Evolutionary conservation across 495 filamentous ascomycete genomes (phyloP), one percentile per base, ranked within the genome.

Genomic region (Neurospora sp.): DNA sequence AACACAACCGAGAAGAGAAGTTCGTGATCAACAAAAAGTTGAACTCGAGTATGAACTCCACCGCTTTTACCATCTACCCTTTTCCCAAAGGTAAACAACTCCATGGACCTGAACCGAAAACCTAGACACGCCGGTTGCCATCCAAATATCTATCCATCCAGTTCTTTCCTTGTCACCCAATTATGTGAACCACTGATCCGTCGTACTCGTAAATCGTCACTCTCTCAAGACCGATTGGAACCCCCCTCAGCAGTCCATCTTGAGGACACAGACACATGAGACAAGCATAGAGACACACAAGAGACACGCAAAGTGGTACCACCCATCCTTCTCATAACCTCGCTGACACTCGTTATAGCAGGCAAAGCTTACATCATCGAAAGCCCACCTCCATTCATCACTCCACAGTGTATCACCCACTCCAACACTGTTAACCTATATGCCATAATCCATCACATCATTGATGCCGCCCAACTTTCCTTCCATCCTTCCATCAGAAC

Each of bases 371-470:
- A 66, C 14, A 27, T 35, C 54, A 37, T 18, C 54, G 7, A 35
- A 10, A 37, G 27, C 54, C 54, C 23, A 31, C 54, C 54, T 66
- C 23, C 54, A 18, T 66, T 66, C 54, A 35, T 35, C 54, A 66
- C 54, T 66, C 54, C 54, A 27, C 18, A 18, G 7, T 2, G 11
- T 35, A 66, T 18, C 54, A 37, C 54, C 54, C 27, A 31, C 54
- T 31, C 27, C 69, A n/a, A 69, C 74, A 74, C 62, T 71, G 74
- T 38, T 71, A 77, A 70, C 39, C 77, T 78, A 80, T 83, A 83
- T 81, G 79, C 82, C 82, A 81, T 81, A 75, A 80, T 78, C 74
- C 75, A 70, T 74, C 78, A 74, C 27, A 66, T 75, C 72, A 71
- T 76, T 74, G 54, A 66, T 66, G 74, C 71, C 72, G 70, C 69